Percentiles rank a stretch among this genome's conserved stretches.
Conservation (phyloP, 768 basidiomycete species). For the Rhodotorula kratochvilovae region DNA sequence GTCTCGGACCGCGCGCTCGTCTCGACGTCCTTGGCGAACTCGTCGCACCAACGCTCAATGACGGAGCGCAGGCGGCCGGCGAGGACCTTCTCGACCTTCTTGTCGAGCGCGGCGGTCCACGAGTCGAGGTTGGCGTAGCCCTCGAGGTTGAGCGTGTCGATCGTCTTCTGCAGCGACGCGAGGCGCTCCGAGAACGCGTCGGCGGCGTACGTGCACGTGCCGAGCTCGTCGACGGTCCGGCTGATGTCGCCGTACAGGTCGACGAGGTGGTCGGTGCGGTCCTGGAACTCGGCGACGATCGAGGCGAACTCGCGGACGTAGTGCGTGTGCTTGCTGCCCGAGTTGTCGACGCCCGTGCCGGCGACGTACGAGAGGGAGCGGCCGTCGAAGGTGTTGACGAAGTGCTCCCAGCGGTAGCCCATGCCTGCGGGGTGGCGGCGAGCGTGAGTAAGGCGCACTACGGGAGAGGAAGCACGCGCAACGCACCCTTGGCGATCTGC, state of each 20-base stretch:
- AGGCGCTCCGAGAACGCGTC: constrained; percentile 78
- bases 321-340: constrained; percentile 65
- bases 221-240: constrained; percentile 77
- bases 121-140: constrained; percentile 90
- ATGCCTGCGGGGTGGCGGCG: constrained; percentile 60
- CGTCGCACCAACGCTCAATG: constrained; percentile 78
- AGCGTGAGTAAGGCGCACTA: neutral
- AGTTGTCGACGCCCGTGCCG: constrained; percentile 55
- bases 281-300: constrained; percentile 87
- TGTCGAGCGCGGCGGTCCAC: constrained; percentile 78
- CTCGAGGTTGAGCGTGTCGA: constrained; percentile 89
- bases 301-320: constrained; percentile 95
- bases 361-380: constrained; percentile 44
- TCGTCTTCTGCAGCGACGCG: constrained; percentile 77
- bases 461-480: neutral
- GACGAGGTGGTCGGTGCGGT: constrained; percentile 90
- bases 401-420: constrained; percentile 93
- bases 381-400: constrained; percentile 88
- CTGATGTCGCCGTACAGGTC: constrained; percentile 83
- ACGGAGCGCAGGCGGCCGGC: constrained; percentile 68
- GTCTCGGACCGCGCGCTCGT: constrained; percentile 43
- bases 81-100: constrained; percentile 75
- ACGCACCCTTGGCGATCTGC: constrained; percentile 81
- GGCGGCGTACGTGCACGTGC: constrained; percentile 74
- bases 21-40: constrained; percentile 67